Evolutionary conservation across 441 rosid genomes (phyloP), one percentile per base, ranked within the genome.

Genomic region (Corymbia citriodora): DNA sequence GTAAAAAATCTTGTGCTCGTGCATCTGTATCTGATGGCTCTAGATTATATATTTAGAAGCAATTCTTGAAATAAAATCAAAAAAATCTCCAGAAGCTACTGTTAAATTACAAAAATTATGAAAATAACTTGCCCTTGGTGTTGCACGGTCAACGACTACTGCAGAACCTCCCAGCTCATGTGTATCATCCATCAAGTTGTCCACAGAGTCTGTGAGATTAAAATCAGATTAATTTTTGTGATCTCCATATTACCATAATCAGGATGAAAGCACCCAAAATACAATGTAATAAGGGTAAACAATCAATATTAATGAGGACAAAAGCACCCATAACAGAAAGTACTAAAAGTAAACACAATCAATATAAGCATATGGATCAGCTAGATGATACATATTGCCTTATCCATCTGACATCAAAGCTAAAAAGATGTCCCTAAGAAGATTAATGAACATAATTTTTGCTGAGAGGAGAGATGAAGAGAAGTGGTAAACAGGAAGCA

Each of bases 71-170:
- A 40, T 74, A 74, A 19, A 74, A 74, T 29, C 23, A 18, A 21
- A 74, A 21, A 74, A 36, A 40, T 25, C 12, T 79, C 85, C 33
- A 29, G 33, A 63, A 63, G 70, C 33, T 27, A 63, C 29, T 63
- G 70, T 63, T 31, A 40, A 79, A 79, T 21, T 27, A 55, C 88
- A 40, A 79, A 79, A 74, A 48, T 45, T 10, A 79, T 79, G 17
- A 55, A 25, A 91, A 52, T 36, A 33, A 92, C 95, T 89, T 93
- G 88, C 97, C 96, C 96, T 98, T 23, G 99, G 99, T 68, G 99
- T 97, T 91, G 99, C 99, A 89, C 99, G 95, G 90, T 98, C 99
- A 94, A 97, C 98, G 90, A 97, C 99, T 57, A 98, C 96, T 13
- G 96, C 91, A 49, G 97, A 93, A 91, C 99, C 99, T 91, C 98